Percentiles rank a stretch among this genome's conserved stretches.
Conservation (phyloP, 2,329 filamentous ascomycete genomes). For the Paecilomyces formosus region DNA sequence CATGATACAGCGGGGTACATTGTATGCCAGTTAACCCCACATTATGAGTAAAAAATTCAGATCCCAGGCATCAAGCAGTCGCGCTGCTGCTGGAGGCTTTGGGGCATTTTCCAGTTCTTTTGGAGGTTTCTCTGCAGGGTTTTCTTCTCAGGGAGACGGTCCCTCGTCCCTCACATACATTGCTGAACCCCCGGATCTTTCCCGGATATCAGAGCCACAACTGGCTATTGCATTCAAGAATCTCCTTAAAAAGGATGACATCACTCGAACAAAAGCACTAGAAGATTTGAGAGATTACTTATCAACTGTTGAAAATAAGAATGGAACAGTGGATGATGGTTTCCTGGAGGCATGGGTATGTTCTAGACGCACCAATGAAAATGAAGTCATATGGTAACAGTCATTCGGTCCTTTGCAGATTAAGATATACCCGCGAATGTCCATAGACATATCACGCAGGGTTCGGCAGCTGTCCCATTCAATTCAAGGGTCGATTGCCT, state of each 20-base stretch:
- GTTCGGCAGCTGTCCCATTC: constrained; percentile 81
- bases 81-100: constrained; percentile 46
- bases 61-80: constrained; percentile 56
- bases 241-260: constrained; percentile 83
- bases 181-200: constrained; percentile 74
- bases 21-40: constrained; percentile 16
- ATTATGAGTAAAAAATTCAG: constrained; percentile 58
- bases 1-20: constrained; percentile 6
- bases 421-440: constrained; percentile 77
- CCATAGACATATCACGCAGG: constrained; percentile 80
- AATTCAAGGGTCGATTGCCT: constrained; percentile 58
- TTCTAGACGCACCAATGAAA: constrained; percentile 11
- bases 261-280: constrained; percentile 81
- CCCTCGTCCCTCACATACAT: constrained; percentile 75
- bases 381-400: constrained; percentile 33
- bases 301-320: constrained; percentile 44
- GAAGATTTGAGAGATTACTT: constrained; percentile 71
- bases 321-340: constrained; percentile 65
- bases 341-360: constrained; percentile 84
- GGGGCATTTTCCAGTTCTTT: constrained; percentile 35
- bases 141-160: constrained; percentile 33
- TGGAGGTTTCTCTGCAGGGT: constrained; percentile 29
- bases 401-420: constrained; percentile 47
- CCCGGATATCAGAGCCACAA: constrained; percentile 68
- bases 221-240: constrained; percentile 90